These are phyloP conservation scores for Alternaria angustiovoidea DNA, from an alignment of 2,329 filamentous ascomycete species.

Conservation along the genomic window DNA sequence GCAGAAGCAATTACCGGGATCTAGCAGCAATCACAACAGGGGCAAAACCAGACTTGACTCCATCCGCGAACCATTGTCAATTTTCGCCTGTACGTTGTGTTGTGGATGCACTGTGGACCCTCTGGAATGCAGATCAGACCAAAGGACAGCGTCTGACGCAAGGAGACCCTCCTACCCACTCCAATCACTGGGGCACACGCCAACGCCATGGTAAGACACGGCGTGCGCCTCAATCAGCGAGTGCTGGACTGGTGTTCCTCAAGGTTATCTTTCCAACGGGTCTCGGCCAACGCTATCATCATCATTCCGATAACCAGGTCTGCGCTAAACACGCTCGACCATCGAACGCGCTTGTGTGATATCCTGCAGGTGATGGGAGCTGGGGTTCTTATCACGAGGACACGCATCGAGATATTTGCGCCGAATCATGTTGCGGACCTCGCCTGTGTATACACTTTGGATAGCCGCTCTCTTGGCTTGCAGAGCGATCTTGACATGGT, in stretches of 20 bases:
- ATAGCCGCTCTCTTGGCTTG: constrained; percentile 7
- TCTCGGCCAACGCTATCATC: constrained; percentile 17
- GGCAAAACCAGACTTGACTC: not conserved
- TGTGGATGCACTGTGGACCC: constrained; percentile 12
- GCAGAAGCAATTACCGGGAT: not conserved
- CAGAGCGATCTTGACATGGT: not conserved
- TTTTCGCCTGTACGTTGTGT: not conserved
- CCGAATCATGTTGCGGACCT: constrained; percentile 29
- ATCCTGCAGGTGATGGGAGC: constrained; percentile 24
- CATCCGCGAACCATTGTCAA: not conserved
- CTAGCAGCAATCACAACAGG: constrained; percentile 2
- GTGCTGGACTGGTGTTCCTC: constrained; percentile 24
- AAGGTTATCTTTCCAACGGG: constrained; percentile 25
- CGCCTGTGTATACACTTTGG: constrained; percentile 30
- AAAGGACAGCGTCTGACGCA: constrained; percentile 15
- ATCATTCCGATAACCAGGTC: constrained; percentile 38
- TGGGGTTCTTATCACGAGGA: constrained; percentile 25
- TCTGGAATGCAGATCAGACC: constrained; percentile 25
- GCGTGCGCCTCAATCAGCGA: constrained; percentile 22
- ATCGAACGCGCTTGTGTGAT: constrained; percentile 23
- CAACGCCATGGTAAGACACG: constrained; percentile 19
- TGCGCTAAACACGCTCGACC: constrained; percentile 25
- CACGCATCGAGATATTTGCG: constrained; percentile 26
- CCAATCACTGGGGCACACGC: constrained; percentile 9
- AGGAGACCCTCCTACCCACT: constrained; percentile 17